Base-by-base conservation (phyloP, 2,329 filamentous ascomycete species). In the Diplodia seriata region DNA sequence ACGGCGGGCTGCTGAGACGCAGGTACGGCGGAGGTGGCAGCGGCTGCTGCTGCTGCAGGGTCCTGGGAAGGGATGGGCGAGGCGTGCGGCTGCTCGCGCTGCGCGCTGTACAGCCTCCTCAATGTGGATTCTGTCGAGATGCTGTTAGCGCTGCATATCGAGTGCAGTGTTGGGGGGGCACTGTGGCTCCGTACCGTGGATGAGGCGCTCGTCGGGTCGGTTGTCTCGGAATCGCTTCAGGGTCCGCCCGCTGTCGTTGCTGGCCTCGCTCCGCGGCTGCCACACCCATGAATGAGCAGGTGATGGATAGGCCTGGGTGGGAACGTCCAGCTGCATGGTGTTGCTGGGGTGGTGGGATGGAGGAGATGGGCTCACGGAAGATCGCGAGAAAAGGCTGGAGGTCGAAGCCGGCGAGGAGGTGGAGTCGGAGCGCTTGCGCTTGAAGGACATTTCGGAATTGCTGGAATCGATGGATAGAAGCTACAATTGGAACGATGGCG, bases 201-300 rank as follows among this genome's bases (percentile, higher is more conserved):
- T 81, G 18, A 80, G 76, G 66, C 82, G 78, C 66, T 87, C 86
- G 66, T 86, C 82, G 0, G 87, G 87, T 54, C 87, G 81, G 72
- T 85, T 84, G 74, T 89, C 83, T 68, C 86, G 81, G 70, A 85
- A 82, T 40, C 87, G 78, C 76, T 89, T 89, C 69, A 84, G 81
- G 67, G 87, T 89, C 20, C 87, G 83, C 69, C 82, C 83, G 71
- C 85, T 81, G 40, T 68, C 53, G 57, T 66, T 68, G 43, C 29
- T 26, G 11, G 73, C 70, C 29, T 59, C 64, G 43, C 54, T 51
- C 18, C 29, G 36, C 6, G 59, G 47, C 62, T 65, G 54, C 71
- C 73, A n/a, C 70, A 72, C 26, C 63, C 61, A 72, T 29, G 57
- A 51, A 36, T 53, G 43, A 26, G n/a, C 31, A 12, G 59, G 59